Base-by-base conservation (phyloP, 768 basidiomycete genomes). In the Mycena galericulata region DNA sequence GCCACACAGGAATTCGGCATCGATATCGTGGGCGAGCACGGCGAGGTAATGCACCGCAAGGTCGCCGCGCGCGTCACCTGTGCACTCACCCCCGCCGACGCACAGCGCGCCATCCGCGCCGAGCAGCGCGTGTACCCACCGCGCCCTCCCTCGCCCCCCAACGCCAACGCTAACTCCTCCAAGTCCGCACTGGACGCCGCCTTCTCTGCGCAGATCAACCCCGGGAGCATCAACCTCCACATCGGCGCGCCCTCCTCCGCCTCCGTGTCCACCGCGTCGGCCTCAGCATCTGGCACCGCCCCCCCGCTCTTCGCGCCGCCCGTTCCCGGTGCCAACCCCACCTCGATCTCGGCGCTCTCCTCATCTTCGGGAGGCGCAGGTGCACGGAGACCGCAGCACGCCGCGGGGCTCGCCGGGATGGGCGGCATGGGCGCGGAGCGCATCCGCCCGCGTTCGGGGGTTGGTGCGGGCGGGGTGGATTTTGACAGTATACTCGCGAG, bases 21-120 rank as follows among this genome's bases (percentile, higher is more conserved):
- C 77, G 90, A 91, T 75, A 91, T 91, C 68, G 85, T 90, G 60
- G 86, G 87, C 68, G 90, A 91, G 67, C 89, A 91, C 76, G 89
- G 87, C 79, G 85, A 87, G 73, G 89, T 90, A 71, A 83, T 90
- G 11, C 90, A 91, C 78, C 89, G 90, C 78, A 91, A 91, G 73
- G 90, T 91, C 40, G 88, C 90, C 14, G 88, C 89, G 2, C 88
- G 87, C 55, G 88, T 87, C 41, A 84, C 86, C 60, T 87, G 89
- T 71, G 84, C 89, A 15, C 81, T 89, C 69, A 84, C 81, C 24
- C 80, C 86, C 30, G 86, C 87, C 45, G 90, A 91, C 72, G 86
- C 87, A 1, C 79, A 76, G 57, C 78, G 75, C 30, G 82, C 81
- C 34, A 75, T 79, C 17, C 79, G 80, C 47, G 78, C 77, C 49